A percentile compares a stretch with the other conserved stretches of the same genome.
These are phyloP conservation scores for Tetraselmis chui DNA, from an alignment of 139 green algal genomes.

Conservation along the genomic window DNA sequence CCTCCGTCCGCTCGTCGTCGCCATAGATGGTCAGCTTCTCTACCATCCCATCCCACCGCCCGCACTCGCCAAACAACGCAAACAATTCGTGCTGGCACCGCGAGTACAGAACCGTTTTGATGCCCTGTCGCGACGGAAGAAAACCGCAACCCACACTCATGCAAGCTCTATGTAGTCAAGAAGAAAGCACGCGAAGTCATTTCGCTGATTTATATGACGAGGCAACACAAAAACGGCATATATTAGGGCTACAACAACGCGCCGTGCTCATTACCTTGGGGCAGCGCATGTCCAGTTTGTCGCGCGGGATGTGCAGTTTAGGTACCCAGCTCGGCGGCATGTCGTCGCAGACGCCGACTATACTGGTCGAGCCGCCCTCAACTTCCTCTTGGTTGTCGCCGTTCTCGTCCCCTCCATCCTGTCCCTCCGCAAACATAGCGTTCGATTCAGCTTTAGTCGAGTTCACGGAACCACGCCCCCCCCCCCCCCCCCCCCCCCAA, in stretches of 20 bases:
- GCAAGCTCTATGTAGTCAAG: too few species aligned
- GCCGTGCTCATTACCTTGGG: constrained; percentile 45
- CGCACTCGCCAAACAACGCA: constrained; percentile 70
- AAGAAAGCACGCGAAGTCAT: too few species aligned
- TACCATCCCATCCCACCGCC: constrained; percentile 72
- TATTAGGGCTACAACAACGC: too few species aligned
- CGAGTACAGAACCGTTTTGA: constrained; percentile 48
- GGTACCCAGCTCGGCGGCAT: constrained; percentile 70
- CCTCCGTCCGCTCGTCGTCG: constrained; percentile 43
- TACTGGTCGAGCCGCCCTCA: neutral
- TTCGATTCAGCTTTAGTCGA: too few species aligned
- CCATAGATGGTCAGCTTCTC: constrained; percentile 55
- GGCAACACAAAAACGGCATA: neutral
- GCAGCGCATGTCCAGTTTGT: constrained; percentile 77
- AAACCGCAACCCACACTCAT: too few species aligned
- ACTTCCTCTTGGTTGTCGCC: constrained; percentile 11
- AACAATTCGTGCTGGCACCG: constrained; percentile 64
- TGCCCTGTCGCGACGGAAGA: too few species aligned
- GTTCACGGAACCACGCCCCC: too few species aligned
- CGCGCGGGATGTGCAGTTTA: constrained; percentile 50
- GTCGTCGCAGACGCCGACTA: constrained; percentile 27
- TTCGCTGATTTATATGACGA: neutral
- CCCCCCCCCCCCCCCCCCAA: too few species aligned
- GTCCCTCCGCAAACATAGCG: constrained; percentile 9
- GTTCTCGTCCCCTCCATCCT: constrained; percentile 29